A percentile compares a stretch with the other conserved stretches of the same genome.
Evolutionary conservation across 306 rosid genomes (phyloP).

Genomic region (Purshia tridentata): DNA sequence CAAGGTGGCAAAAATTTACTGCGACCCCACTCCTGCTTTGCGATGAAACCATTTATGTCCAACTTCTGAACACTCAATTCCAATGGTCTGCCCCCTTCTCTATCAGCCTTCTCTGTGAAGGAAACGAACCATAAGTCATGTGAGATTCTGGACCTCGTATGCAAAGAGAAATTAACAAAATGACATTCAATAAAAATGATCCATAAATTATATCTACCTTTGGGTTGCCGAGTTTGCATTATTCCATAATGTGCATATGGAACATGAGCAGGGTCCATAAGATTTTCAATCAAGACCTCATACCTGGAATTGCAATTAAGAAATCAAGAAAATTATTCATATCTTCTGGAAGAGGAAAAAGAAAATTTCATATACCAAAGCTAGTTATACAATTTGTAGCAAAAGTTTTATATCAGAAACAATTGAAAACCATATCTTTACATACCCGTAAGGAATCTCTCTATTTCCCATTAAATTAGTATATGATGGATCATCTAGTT

Average conservation of each 20-base stretch:
- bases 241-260: constrained; percentile 80
- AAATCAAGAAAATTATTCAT: background rate
- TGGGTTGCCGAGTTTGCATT: constrained; percentile 46
- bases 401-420: background rate
- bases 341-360: background rate
- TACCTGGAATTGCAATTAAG: constrained; percentile 56
- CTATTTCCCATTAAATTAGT: constrained; percentile 57
- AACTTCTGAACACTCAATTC: constrained; percentile 47
- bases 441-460: constrained; percentile 82
- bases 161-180: constrained; percentile 15
- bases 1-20: constrained; percentile 68
- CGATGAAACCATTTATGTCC: constrained; percentile 66
- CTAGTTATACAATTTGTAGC: background rate
- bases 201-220: constrained; percentile 39
- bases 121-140: constrained; percentile 10
- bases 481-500: constrained; percentile 72
- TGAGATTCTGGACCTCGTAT: constrained; percentile 14
- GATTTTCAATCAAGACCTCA: constrained; percentile 86
- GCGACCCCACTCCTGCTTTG: constrained; percentile 46
- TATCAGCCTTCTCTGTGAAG: constrained; percentile 66
- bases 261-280: constrained; percentile 91
- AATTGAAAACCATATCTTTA: background rate
- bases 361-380: background rate
- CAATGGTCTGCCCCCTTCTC: constrained; percentile 94
- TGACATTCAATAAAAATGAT: constrained; percentile 9